Conservation (phyloP, 2,329 filamentous ascomycete genomes). For the Aspergillus sp. region DNA sequence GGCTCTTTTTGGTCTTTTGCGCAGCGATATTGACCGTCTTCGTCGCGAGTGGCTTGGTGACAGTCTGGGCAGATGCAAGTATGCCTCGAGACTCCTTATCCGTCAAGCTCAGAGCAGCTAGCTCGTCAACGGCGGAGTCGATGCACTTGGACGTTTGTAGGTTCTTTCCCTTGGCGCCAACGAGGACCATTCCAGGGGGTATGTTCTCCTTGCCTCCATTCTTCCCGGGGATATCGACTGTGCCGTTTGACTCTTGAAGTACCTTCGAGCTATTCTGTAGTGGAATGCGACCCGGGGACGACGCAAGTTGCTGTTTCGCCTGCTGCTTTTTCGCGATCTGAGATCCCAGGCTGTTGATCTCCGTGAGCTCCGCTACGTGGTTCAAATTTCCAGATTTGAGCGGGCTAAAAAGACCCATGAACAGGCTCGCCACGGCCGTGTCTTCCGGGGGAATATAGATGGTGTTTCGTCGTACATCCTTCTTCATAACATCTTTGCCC, state of each 20-base stretch:
- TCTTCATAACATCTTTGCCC: conserved; percentile 32
- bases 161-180: conserved; percentile 26
- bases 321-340: conserved; percentile 40
- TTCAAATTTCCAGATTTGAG: conserved; percentile 33
- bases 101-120: conserved; percentile 28
- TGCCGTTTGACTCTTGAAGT: conserved; percentile 47
- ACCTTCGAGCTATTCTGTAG: conserved; percentile 49
- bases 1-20: conserved; percentile 21
- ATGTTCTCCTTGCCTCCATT: conserved; percentile 67
- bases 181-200: conserved; percentile 51
- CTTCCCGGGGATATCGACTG: conserved; percentile 55
- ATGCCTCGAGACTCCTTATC: neutral
- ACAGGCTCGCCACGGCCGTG: conserved; percentile 46
- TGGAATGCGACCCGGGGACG: conserved; percentile 46
- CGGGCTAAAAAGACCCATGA: conserved; percentile 50
- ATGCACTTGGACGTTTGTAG: conserved; percentile 23
- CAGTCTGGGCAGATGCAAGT: neutral
- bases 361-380: conserved; percentile 22
- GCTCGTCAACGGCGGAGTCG: conserved; percentile 26
- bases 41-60: conserved; percentile 12
- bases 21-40: conserved; percentile 13
- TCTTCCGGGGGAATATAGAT: conserved; percentile 50
- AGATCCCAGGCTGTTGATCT: conserved; percentile 40
- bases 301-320: conserved; percentile 28
- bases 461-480: conserved; percentile 41